Evolutionary conservation across 164 flowering plant genomes (phyloP), one percentile per base, ranked within the genome.

Genomic region (Vitis cinerea): DNA sequence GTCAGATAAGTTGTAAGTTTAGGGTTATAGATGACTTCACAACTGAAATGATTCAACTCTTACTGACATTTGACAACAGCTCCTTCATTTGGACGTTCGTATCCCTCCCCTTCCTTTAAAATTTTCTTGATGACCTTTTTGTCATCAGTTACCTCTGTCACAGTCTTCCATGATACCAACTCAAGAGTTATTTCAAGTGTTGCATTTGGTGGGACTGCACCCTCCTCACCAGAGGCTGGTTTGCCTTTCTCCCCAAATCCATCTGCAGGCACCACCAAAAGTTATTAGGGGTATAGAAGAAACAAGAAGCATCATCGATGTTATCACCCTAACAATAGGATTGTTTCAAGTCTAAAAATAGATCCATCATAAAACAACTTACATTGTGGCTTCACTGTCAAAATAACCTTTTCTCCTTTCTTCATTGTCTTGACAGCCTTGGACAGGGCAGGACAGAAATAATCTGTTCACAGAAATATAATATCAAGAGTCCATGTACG

Each of bases 341-440:
- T 3, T 37, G 27, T 37, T 2, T 37, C 44, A 6, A 37, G 44
- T 37, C 44, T 37, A 37, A 37, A 37, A 3, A 37, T 37, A 37
- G 0, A 37, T 37, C 44, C 4, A 37, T 37, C 6, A 37, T 15
- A 1, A 37, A 17, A 9, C 30, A 51, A 72, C 92, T 75, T 78
- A 95, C 99, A 95, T 83, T 91, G 96, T 67, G 99, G 97, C 75
- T 93, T 95, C 58, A 91, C 98, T 2, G 88, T 83, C 1, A 93
- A 71, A 37, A 87, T 70, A 23, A 88, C 97, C 67, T 85, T 91
- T 70, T 95, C 99, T 51, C 96, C 94, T 74, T 88, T 93, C 82
- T 95, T 95, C 99, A 95, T 95, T 6, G 97, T 91, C 67, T 89
- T 93, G 19, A 93, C 92, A 68, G 99, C 94, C 75, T 80, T 91